A percentile compares a stretch with the other conserved stretches of the same genome.
phyloP scores from a whole-genome alignment of 1,139 yeast species.

The Candida albicans region DNA sequence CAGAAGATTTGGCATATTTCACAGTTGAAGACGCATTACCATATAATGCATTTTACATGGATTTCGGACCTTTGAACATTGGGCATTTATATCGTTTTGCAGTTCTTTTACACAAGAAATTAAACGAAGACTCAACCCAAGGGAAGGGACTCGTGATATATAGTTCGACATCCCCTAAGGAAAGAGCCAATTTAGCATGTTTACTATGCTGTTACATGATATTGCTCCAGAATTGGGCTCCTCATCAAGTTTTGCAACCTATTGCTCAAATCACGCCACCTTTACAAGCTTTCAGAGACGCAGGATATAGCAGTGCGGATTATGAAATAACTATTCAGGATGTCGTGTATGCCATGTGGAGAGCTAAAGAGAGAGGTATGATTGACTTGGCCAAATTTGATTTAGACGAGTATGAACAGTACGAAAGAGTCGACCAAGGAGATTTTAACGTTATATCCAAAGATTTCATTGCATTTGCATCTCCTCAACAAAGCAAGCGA shows the following conservation, averaged over 20 bases:
- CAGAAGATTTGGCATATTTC: constrained; percentile 75
- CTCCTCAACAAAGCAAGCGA: constrained; percentile 74
- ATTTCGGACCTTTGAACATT: constrained; percentile 93
- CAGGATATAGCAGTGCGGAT: constrained; percentile 95
- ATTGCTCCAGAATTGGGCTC: constrained; percentile 95
- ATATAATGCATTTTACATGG: constrained; percentile 89
- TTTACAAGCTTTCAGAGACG: constrained; percentile 91
- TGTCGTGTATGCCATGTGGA: constrained; percentile 93
- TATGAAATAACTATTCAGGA: constrained; percentile 92
- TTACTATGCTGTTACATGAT: constrained; percentile 93
- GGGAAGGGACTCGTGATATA: constrained; percentile 90
- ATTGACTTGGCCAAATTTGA: constrained; percentile 86
- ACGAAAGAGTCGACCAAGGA: constrained; percentile 95
- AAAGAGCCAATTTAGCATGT: constrained; percentile 93
- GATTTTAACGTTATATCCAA: constrained; percentile 91
- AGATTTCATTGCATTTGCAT: constrained; percentile 95
- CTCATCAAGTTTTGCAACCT: constrained; percentile 95
- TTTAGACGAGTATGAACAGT: constrained; percentile 89
- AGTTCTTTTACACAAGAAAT: constrained; percentile 84
- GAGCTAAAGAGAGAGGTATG: constrained; percentile 93
- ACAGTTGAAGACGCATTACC: constrained; percentile 91
- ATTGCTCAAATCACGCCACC: constrained; percentile 92
- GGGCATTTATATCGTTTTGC: constrained; percentile 95
- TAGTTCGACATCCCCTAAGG: constrained; percentile 77
- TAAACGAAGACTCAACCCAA: constrained; percentile 80